phyloP scores from a whole-genome alignment of 768 basidiomycete genomes.

The Boletus sp. region DNA sequence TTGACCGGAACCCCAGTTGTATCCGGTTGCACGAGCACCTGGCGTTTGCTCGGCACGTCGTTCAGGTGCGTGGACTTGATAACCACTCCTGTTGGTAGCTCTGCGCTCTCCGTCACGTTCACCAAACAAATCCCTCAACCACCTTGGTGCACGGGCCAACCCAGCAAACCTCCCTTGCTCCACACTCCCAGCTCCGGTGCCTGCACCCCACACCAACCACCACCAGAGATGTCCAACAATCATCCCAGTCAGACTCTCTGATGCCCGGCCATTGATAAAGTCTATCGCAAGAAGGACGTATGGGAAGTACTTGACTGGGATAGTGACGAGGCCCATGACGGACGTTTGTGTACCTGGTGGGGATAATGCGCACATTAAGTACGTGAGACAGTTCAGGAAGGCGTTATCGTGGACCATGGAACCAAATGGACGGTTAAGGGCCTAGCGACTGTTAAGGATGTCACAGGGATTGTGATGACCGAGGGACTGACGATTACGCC shows the following conservation, averaged over 20 bases:
- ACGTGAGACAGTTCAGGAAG: slow-evolving; percentile 64
- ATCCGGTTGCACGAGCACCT: slow-evolving; percentile 28
- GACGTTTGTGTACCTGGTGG: slow-evolving; percentile 67
- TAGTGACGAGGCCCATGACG: slow-evolving; percentile 73
- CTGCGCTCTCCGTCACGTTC: slow-evolving; percentile 33
- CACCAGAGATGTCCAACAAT: slow-evolving; percentile 82
- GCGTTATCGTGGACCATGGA: slow-evolving; percentile 60
- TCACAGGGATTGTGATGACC: background rate
- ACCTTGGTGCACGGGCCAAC: slow-evolving; percentile 55
- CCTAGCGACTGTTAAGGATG: slow-evolving; percentile 27
- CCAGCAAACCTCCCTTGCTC: slow-evolving; percentile 38
- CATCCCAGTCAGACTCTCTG: slow-evolving; percentile 61
- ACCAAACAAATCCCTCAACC: slow-evolving; percentile 53
- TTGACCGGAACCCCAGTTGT: slow-evolving; percentile 56
- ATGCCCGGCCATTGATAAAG: slow-evolving; percentile 62
- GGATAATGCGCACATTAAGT: slow-evolving; percentile 65
- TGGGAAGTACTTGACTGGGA: slow-evolving; percentile 73
- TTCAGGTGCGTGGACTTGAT: slow-evolving; percentile 60
- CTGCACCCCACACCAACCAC: slow-evolving; percentile 62
- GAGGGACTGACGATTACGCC: slow-evolving; percentile 56
- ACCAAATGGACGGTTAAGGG: slow-evolving; percentile 59
- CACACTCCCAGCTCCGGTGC: slow-evolving; percentile 38
- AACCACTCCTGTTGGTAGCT: slow-evolving; percentile 43
- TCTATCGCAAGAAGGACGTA: slow-evolving; percentile 75
- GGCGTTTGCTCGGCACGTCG: slow-evolving; percentile 24